phyloP scores from a whole-genome alignment of 1,284 basidiomycete genomes.

The Termitomyces sp. region DNA sequence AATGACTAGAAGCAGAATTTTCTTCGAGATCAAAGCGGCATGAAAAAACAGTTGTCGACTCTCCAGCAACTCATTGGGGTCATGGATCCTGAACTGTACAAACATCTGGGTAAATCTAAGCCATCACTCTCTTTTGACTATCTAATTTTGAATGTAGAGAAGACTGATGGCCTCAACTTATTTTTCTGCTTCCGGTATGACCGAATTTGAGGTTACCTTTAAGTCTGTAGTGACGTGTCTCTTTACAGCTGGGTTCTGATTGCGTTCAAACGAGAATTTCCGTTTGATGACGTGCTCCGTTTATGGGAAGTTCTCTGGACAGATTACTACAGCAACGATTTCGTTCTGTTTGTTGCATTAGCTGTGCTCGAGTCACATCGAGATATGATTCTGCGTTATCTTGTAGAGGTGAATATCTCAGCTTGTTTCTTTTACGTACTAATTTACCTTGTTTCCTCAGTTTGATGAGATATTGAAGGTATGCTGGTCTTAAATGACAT shows the following conservation, averaged over 20 bases:
- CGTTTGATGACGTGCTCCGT: constrained; percentile 81
- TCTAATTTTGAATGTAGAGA: constrained; percentile 47
- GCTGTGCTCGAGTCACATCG: constrained; percentile 92
- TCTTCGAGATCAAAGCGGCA: constrained; percentile 93
- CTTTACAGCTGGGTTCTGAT: constrained; percentile 77
- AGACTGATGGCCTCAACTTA: constrained; percentile 86
- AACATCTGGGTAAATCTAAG: constrained; percentile 63
- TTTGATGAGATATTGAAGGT: constrained; percentile 87
- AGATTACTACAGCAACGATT: constrained; percentile 81
- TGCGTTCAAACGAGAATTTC: constrained; percentile 92
- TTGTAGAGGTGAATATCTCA: constrained; percentile 66
- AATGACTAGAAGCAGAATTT: constrained; percentile 82
- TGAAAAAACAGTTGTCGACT: constrained; percentile 89
- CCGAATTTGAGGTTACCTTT: not conserved
- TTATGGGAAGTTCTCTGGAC: constrained; percentile 99
- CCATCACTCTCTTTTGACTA: not conserved
- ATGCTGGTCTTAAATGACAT: constrained; percentile 11
- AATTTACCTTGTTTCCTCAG: constrained; percentile 31
- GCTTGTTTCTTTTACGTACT: not conserved
- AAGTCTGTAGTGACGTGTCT: not conserved
- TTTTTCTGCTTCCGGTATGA: constrained; percentile 95
- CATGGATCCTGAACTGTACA: constrained; percentile 92
- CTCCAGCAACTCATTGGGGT: constrained; percentile 87
- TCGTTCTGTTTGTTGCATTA: constrained; percentile 92
- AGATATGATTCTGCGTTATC: constrained; percentile 89